Evolutionary conservation across 371 early-diverging fungal genomes (phyloP), one percentile per base, ranked within the genome.

Genomic region (Mortierella sp.): DNA sequence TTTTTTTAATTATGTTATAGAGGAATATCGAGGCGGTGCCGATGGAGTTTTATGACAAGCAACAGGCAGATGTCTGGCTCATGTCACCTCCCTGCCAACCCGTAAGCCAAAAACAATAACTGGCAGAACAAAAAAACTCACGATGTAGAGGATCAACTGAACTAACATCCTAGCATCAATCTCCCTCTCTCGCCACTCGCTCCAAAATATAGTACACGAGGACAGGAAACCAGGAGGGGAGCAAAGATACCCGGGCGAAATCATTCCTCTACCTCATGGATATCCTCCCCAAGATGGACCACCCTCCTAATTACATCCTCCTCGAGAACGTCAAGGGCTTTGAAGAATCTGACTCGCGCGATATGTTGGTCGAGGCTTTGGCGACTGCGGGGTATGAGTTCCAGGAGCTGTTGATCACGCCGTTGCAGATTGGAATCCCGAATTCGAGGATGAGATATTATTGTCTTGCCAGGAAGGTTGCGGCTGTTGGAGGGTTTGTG

Each of bases 41-140:
- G 21, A 79, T 90, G 48, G 87, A 91, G 48, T 87, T 92, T 77
- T 95, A 93, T 75, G 94, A 94, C 72, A 88, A 89, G 38, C 85
- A 93, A 58, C 87, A 89, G 46, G 95, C 96, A 2, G 93, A 96
- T 81, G 88, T 96, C 38, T 96, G 95, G 94, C 93, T 95, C 44
- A 95, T 97, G 95, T 95, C 95, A 16, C 96, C 96, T 70, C 96
- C 96, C 2, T 96, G 96, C 83, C 96, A 96, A 79, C 96, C 96
- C 21, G 88, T 88, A 87, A 60, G 88, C 54, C 16, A 51, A 63
- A 46, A 35, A 38, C 68, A 21, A 41, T 7, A 7, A 41, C 6
- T 41, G 41, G 41, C 7, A 41, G 41, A 6, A 41, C 48, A 46
- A 46, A 46, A 46, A 14, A 46, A 11, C 11, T 10, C 48, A 46